Base-by-base conservation (phyloP, 306 rosid species). In the Crataegus laevigata region DNA sequence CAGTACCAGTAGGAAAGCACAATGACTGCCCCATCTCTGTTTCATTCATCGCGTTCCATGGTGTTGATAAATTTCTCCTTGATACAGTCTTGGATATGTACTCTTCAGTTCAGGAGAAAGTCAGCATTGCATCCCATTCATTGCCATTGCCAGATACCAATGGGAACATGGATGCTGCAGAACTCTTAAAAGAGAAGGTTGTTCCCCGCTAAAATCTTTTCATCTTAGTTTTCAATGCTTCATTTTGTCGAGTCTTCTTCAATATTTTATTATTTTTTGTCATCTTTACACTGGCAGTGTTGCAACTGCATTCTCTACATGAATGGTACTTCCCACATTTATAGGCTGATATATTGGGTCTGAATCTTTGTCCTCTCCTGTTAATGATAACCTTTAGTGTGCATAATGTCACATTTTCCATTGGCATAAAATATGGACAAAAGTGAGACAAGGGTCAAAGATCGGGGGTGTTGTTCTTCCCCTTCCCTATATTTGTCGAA, bases 61-160 rank as follows among this genome's bases (percentile, higher is more conserved):
- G 94, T 69, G 86, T 82, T 29, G 98, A 92, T 84, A 92, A 92
- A 67, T 92, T 92, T 90, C 98, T 92, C 84, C 98, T 92, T 69
- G 92, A 90, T 75, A 88, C 82, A 45, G 82, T 92, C 80, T 82
- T 92, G 92, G 96, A 88, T 81, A 82, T 90, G 83, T 79, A 89
- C 85, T 21, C 87, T 52, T 74, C 81, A 75, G 88, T 92, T 79
- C 87, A 85, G 84, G 86, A 86, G 88, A 88, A 85, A 85, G 84
- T 72, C 64, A 69, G 84, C 71, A 71, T 72, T 61, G 89, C 87
- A 29, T 81, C 85, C 73, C 25, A 69, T 81, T 74, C 75, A 73
- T 71, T 80, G 71, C 81, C 87, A 22, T 65, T 84, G 66, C 82
- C 84, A 75, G 87, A 86, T 69, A 80, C 86, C 79, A 90, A 93